Percentiles rank a stretch among this genome's conserved stretches.
These are phyloP conservation scores for Apiotrichum veenhuisii DNA, from an alignment of 1,284 basidiomycete species.

Conservation along the genomic window DNA sequence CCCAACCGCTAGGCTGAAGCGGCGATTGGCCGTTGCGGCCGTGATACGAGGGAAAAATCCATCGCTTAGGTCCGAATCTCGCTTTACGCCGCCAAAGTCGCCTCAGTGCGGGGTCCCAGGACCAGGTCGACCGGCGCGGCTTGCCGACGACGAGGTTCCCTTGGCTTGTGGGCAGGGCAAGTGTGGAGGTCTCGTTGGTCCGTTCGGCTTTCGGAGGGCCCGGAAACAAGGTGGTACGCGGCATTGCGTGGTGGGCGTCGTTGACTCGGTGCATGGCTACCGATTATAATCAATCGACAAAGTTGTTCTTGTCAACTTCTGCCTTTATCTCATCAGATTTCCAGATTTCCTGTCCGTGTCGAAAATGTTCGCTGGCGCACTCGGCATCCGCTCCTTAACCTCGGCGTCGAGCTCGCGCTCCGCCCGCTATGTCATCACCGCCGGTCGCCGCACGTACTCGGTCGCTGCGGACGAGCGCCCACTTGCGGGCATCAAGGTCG, in stretches of 20 bases:
- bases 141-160: background rate
- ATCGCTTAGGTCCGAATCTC: background rate
- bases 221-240: background rate
- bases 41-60: no score
- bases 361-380: slow-evolving; percentile 1
- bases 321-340: background rate
- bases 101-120: no score
- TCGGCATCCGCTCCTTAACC: slow-evolving; percentile 2
- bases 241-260: no score
- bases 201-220: background rate
- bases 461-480: slow-evolving; percentile 51
- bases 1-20: background rate
- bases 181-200: no score
- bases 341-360: background rate
- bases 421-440: slow-evolving; percentile 3
- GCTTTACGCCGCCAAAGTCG: background rate
- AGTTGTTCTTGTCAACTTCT: background rate
- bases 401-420: background rate
- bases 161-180: no score
- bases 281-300: no score
- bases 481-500: slow-evolving; percentile 69
- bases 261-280: no score
- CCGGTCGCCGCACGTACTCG: slow-evolving; percentile 1
- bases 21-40: no score
- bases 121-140: no score